Conservation (phyloP, 192 early-diverging fungal species). For the Mortierella antarctica region DNA sequence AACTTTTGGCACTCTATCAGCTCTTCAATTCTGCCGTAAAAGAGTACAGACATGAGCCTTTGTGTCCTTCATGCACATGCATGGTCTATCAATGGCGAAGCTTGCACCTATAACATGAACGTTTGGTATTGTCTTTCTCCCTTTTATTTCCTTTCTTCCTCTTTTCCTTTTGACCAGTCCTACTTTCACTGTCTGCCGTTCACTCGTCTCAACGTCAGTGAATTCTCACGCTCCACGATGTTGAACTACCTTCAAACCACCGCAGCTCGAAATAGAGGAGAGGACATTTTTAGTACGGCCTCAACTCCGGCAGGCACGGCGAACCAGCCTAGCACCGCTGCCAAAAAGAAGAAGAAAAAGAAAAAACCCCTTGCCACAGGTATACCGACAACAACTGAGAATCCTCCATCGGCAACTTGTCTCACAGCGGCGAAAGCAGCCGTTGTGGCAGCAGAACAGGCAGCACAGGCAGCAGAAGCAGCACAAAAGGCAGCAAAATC, state of each 20-base stretch:
- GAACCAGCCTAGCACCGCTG: not conserved
- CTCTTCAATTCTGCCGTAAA: too few species aligned
- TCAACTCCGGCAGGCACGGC: not conserved
- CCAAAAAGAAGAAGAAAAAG: constrained; percentile 12
- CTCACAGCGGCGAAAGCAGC: constrained; percentile 1
- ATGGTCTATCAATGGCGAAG: constrained; percentile 2
- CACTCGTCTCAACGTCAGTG: not conserved
- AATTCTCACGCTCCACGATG: constrained; percentile 9
- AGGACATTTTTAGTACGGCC: not conserved
- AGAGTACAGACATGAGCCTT: too few species aligned
- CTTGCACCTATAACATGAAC: not conserved
- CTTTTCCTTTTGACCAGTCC: not conserved
- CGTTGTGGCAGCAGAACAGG: not conserved
- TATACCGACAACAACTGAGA: not conserved
- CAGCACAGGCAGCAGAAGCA: constrained; percentile 6
- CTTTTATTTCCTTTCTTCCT: not conserved
- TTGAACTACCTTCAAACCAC: constrained; percentile 7
- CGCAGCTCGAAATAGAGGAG: not conserved
- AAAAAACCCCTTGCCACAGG: not conserved
- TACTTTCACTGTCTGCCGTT: not conserved
- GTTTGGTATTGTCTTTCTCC: not conserved
- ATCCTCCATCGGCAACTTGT: constrained; percentile 5
- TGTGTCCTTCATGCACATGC: too few species aligned
- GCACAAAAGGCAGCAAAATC: not conserved
- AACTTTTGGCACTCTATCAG: too few species aligned